Percentiles rank a stretch among this genome's conserved stretches.
Evolutionary conservation across 1,139 yeast species (phyloP).

Genomic region (Yamadazyma epiphylla): DNA sequence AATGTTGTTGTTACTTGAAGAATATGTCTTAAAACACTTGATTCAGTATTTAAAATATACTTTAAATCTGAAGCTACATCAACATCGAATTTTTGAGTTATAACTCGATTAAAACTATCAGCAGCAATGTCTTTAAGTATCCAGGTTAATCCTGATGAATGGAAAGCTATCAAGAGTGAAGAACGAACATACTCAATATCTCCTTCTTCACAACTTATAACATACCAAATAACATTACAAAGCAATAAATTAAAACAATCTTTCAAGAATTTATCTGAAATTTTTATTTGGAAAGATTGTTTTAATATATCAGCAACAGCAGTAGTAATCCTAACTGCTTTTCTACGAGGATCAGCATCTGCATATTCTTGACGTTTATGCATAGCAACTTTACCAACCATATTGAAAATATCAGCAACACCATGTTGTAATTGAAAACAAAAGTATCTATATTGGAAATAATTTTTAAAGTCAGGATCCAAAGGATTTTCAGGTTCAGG

Average conservation of each 20-base stretch:
- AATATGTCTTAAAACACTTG: constrained; percentile 37
- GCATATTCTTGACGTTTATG: constrained; percentile 43
- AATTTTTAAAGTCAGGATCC: constrained; percentile 57
- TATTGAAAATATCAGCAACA: constrained; percentile 36
- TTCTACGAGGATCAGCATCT: constrained; percentile 28
- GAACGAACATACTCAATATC: constrained; percentile 34
- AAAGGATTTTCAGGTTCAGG: constrained; percentile 30
- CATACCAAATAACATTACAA: constrained; percentile 24
- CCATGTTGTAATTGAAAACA: constrained; percentile 49
- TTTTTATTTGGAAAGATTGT: constrained; percentile 19
- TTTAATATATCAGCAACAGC: constrained; percentile 31
- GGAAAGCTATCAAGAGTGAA: constrained; percentile 42
- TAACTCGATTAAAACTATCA: constrained; percentile 1
- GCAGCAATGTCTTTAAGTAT: constrained; percentile 19
- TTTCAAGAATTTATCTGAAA: constrained; percentile 15
- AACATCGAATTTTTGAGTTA: constrained; percentile 13
- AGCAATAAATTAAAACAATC: constrained; percentile 28
- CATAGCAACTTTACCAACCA: constrained; percentile 39
- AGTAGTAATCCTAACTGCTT: constrained; percentile 38
- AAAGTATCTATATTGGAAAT: constrained; percentile 52
- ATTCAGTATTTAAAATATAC: constrained; percentile 32
- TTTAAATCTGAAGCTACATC: constrained; percentile 27
- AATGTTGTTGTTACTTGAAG: constrained; percentile 39
- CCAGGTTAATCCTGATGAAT: constrained; percentile 44
- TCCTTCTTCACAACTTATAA: constrained; percentile 27